Base-by-base conservation (phyloP, 176 grass and related monocot genomes). In the Lolium rigidum region DNA sequence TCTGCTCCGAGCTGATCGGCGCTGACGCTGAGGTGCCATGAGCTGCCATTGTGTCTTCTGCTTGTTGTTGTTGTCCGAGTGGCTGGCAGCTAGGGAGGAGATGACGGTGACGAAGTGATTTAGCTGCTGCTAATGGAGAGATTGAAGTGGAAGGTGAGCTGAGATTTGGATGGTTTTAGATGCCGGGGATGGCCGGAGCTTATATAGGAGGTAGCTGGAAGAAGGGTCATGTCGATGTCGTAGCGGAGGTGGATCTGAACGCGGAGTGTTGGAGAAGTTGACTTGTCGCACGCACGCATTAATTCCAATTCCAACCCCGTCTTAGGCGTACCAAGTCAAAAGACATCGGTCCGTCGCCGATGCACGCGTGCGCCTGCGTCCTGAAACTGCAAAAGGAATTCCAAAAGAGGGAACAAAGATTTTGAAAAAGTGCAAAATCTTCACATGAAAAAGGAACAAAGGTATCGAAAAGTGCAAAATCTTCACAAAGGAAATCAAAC, bases 1-100 rank as follows among this genome's bases (percentile, higher is more conserved):
- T 80, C 89, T 97, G 90, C 78, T 93, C 82, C 24, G 28, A 6
- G 58, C 73, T 76, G 24, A 76, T 54, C 73, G 25, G 8, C 0
- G 46, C 48, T 2, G 44, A 43, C 5, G 41, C 41, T 2, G 31
- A 2, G 2, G 2, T 10, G 46, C 39, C 69, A 7, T 39, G 17
- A 8, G 21, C 44, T 7, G 72, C 48, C 73, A 76, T 70, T n/a
- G 28, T 41, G 3, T 9, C 46, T 10, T 9, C 46, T 48, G 7
- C 46, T 48, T 9, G 46, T 10, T 67, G 12, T 4, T 24, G 35
- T 9, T 41, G 37, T 20, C 43, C 1, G 65, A 18, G 2, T 67
- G 26, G 8, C 8, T 13, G 16, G 1, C 4, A 63, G 10, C 11
- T 14, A 28, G 61, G 35, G 31, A 69, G 65, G 18, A 9, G 64